Evolutionary conservation across 305 asterid species (phyloP).

Genomic region (Fraxinus baroniana): DNA sequence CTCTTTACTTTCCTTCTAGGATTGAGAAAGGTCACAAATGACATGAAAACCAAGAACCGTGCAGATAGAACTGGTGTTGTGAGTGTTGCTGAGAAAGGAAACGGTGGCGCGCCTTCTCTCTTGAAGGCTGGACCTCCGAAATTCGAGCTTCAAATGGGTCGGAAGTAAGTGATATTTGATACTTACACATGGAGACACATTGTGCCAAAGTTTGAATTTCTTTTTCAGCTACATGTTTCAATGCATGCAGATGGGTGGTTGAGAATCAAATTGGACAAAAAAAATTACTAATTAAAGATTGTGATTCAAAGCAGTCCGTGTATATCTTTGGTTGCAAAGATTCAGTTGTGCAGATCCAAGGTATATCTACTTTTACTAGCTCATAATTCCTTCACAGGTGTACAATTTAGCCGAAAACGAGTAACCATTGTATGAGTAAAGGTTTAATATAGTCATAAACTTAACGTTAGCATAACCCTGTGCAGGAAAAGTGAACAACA

Average conservation of each 20-base stretch:
- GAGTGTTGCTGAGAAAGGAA: slow-evolving; percentile 52
- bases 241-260: slow-evolving; percentile 80
- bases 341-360: slow-evolving; percentile 85
- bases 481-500: slow-evolving; percentile 98
- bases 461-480: slow-evolving; percentile 4
- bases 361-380: slow-evolving; percentile 34
- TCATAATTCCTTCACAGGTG: neutral
- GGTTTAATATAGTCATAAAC: slow-evolving; percentile 12
- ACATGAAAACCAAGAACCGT: slow-evolving; percentile 92
- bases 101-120: slow-evolving; percentile 48
- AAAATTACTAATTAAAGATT: slow-evolving; percentile 76
- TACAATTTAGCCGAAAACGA: slow-evolving; percentile 3
- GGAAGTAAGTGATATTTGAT: slow-evolving; percentile 66
- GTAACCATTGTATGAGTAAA: neutral
- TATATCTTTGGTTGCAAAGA: slow-evolving; percentile 88
- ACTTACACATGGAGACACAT: neutral
- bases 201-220: slow-evolving; percentile 18
- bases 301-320: slow-evolving; percentile 89
- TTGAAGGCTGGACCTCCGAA: slow-evolving; percentile 88
- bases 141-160: slow-evolving; percentile 98
- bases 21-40: slow-evolving; percentile 87
- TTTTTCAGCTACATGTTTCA: slow-evolving; percentile 22
- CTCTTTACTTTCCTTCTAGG: slow-evolving; percentile 44
- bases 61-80: slow-evolving; percentile 76
- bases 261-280: slow-evolving; percentile 90